Base-by-base conservation (phyloP, 768 basidiomycete genomes). In the Boletellus ananiceps region DNA sequence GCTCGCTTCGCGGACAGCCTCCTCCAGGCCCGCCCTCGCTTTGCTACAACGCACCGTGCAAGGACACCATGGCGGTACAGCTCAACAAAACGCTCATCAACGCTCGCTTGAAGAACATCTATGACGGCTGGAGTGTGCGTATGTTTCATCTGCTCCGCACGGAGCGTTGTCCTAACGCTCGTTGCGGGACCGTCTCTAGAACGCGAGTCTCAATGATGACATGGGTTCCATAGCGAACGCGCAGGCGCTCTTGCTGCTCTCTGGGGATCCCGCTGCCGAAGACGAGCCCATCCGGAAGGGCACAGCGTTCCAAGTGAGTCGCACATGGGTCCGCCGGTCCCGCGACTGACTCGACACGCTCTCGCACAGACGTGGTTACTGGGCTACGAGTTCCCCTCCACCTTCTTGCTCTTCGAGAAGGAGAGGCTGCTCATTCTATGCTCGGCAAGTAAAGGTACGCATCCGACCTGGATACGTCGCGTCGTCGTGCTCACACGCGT, bases 311-410 rank as follows among this genome's bases (percentile, higher is more conserved):
- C 95, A 98, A 74, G 95, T 92, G 54, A 51, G 81, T 46, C 25
- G 1, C 13, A 7, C 13, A 7, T 25, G 12, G n/a, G 15, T 18
- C 14, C n/a, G 21, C 16, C 15, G 6, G 31, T 1, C 35, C 19
- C 15, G 35, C 40, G 18, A 44, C 23, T 48, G 45, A 58, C 47
- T 44, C 45, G 42, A 43, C 33, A 2, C 40, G 12, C 42, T 38
- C 44, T 23, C 41, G 34, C 49, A 21, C 56, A 96, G 95, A 94
- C 93, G 63, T 96, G 93, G 90, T 76, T 99, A 15, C 79, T 98
- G 34, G 95, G 94, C 13, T 98, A 93, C 68, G 95, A 99, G 69
- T 98, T 98, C 63, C 96, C 95, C 2, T 92, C 93, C 0, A 97
- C 95, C 0, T 74, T 97, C 25, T 77, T 94, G 50, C 73, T 97